A percentile compares a stretch with the other conserved stretches of the same genome.
Conservation (phyloP, 441 rosid genomes). For the Cnidoscolus chayamansa region DNA sequence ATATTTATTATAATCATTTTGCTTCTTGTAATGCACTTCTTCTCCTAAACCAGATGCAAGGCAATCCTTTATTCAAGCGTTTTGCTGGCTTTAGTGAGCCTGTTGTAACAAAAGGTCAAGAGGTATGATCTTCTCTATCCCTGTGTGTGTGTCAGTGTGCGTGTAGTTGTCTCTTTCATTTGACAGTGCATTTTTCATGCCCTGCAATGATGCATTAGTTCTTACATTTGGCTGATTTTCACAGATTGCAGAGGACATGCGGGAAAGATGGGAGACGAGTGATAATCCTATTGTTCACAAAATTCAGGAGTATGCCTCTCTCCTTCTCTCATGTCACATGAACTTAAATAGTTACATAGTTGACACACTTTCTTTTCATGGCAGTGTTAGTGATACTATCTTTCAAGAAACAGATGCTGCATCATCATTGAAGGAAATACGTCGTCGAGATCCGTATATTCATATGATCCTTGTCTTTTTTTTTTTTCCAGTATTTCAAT, state of each 20-base stretch:
- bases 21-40: slow-evolving; percentile 10
- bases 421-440: slow-evolving; percentile 75
- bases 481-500: slow-evolving; percentile 1
- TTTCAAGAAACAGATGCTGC: slow-evolving; percentile 92
- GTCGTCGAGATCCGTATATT: slow-evolving; percentile 82
- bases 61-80: slow-evolving; percentile 63
- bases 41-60: slow-evolving; percentile 54
- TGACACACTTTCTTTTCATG: slow-evolving; percentile 26
- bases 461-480: slow-evolving; percentile 13
- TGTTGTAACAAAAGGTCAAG: slow-evolving; percentile 79
- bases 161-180: neutral
- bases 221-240: slow-evolving; percentile 19
- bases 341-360: slow-evolving; percentile 4
- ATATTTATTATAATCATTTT: slow-evolving; percentile 1
- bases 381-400: slow-evolving; percentile 75
- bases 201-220: neutral
- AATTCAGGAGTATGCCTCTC: slow-evolving; percentile 77
- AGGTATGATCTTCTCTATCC: slow-evolving; percentile 42
- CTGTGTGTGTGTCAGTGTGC: no score
- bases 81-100: slow-evolving; percentile 72
- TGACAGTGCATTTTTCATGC: neutral
- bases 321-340: neutral
- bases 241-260: slow-evolving; percentile 88
- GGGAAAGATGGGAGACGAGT: slow-evolving; percentile 95
- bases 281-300: slow-evolving; percentile 89